These are phyloP conservation scores for Fusarium falciforme DNA, from an alignment of 2,329 filamentous ascomycete species.

Conservation along the genomic window DNA sequence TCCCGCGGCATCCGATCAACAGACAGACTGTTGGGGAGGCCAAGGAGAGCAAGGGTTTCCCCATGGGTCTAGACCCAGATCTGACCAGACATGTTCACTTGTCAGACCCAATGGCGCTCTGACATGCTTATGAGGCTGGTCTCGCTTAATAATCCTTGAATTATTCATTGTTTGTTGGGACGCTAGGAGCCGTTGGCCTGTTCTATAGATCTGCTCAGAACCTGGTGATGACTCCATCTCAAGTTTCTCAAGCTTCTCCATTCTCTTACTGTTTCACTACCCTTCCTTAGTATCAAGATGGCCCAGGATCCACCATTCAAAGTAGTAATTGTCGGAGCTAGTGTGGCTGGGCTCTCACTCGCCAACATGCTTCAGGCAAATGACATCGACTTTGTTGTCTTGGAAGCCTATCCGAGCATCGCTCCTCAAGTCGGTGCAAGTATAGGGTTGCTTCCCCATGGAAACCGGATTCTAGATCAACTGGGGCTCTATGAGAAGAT, in stretches of 20 bases:
- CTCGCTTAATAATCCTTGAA: not conserved
- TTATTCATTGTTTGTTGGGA: not conserved
- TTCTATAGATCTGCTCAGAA: not conserved
- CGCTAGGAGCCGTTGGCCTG: not conserved
- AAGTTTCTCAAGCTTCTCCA: not conserved
- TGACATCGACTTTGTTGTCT: slow-evolving; percentile 59
- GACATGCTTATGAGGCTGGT: not conserved
- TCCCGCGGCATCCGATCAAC: not conserved
- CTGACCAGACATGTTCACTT: not conserved
- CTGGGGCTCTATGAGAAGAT: slow-evolving; percentile 47
- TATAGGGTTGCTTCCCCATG: slow-evolving; percentile 58
- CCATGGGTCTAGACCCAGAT: not conserved
- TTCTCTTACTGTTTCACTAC: not conserved
- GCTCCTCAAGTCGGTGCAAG: slow-evolving; percentile 60
- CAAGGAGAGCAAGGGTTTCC: not conserved
- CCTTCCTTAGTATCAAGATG: not conserved
- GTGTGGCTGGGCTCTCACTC: slow-evolving; percentile 16
- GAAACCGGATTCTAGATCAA: slow-evolving; percentile 61
- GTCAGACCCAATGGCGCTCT: not conserved
- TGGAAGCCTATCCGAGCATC: slow-evolving; percentile 57
- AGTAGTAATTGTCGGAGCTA: slow-evolving; percentile 23
- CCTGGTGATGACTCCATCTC: not conserved
- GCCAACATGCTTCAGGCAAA: slow-evolving; percentile 24
- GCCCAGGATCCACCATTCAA: slow-evolving; percentile 1
- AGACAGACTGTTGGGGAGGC: not conserved